Conservation (phyloP, 441 rosid genomes). For the Aquilaria agallochum region DNA sequence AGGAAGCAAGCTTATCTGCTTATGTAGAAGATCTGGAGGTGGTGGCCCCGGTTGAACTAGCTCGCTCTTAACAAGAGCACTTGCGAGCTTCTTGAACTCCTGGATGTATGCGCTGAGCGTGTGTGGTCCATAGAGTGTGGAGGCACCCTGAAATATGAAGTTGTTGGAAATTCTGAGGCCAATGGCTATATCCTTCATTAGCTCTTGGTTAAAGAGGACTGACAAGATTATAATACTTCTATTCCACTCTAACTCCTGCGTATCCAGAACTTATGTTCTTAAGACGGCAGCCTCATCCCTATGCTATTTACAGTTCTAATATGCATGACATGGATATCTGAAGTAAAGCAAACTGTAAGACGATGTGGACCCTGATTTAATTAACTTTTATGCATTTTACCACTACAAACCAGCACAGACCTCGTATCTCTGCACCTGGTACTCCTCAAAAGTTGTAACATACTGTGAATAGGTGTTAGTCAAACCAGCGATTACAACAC, state of each 20-base stretch:
- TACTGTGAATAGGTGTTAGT: constrained; percentile 85
- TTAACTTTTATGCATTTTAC: no score
- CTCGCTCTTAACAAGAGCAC: constrained; percentile 44
- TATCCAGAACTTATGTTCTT: no score
- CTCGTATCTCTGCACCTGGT: constrained; percentile 80
- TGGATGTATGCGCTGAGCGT: constrained; percentile 79
- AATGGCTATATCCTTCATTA: no score
- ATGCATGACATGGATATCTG: no score
- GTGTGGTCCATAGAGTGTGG: constrained; percentile 81
- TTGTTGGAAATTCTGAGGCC: no score
- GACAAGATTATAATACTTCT: no score
- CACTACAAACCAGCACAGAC: constrained; percentile 29
- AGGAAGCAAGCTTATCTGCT: constrained; percentile 73
- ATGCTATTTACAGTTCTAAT: no score
- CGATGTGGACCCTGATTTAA: no score
- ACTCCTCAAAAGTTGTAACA: constrained; percentile 84
- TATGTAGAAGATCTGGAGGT: constrained; percentile 64
- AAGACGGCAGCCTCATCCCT: no score
- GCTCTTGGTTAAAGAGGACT: no score
- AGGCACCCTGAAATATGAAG: constrained; percentile 56
- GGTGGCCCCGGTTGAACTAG: constrained; percentile 50
- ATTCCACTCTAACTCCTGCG: no score
- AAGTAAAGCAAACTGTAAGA: no score
- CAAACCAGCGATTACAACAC: constrained; percentile 78
- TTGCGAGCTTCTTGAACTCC: constrained; percentile 74